phyloP scores from a whole-genome alignment of 495 filamentous ascomycete species.

The Durotheca rogersii region DNA sequence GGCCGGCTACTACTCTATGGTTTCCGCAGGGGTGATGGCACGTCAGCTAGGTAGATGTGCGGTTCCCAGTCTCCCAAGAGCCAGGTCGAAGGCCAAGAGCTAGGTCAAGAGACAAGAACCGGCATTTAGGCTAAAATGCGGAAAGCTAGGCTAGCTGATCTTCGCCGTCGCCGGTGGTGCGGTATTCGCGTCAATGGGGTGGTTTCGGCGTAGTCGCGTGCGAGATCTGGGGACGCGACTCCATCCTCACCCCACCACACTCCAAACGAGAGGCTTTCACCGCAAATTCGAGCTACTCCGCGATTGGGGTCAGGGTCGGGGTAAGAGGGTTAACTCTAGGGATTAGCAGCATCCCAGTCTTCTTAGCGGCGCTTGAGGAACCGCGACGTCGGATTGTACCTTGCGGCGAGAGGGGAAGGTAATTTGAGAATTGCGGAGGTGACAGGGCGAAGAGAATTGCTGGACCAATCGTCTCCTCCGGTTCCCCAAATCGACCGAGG shows the following conservation, averaged over 20 bases:
- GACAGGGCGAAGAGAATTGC: too few species aligned
- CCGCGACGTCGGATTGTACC: too few species aligned
- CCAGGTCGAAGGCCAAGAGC: too few species aligned
- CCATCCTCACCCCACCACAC: slow-evolving; percentile 10
- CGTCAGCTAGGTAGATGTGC: slow-evolving; percentile 11
- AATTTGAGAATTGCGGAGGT: too few species aligned
- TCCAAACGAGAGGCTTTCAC: slow-evolving; percentile 4
- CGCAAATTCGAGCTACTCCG: not conserved
- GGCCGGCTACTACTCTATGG: too few species aligned
- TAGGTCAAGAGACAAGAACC: slow-evolving; percentile 11
- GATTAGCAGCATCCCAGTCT: not conserved
- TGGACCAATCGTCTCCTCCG: too few species aligned
- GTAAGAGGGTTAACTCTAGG: slow-evolving; percentile 13
- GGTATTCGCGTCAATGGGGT: slow-evolving; percentile 4
- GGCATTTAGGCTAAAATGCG: slow-evolving; percentile 25
- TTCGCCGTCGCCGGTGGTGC: slow-evolving; percentile 10
- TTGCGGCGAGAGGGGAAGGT: too few species aligned
- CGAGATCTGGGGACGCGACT: slow-evolving; percentile 7
- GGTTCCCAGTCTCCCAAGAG: slow-evolving; percentile 5
- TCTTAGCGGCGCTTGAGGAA: too few species aligned
- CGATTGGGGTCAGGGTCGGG: slow-evolving; percentile 15
- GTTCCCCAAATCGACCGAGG: too few species aligned
- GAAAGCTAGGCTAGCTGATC: slow-evolving; percentile 3
- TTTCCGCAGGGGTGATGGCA: slow-evolving; percentile 9
- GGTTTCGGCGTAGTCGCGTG: slow-evolving; percentile 17